These are phyloP conservation scores for Tilletia caries DNA, from an alignment of 1,284 basidiomycete species.

Conservation along the genomic window DNA sequence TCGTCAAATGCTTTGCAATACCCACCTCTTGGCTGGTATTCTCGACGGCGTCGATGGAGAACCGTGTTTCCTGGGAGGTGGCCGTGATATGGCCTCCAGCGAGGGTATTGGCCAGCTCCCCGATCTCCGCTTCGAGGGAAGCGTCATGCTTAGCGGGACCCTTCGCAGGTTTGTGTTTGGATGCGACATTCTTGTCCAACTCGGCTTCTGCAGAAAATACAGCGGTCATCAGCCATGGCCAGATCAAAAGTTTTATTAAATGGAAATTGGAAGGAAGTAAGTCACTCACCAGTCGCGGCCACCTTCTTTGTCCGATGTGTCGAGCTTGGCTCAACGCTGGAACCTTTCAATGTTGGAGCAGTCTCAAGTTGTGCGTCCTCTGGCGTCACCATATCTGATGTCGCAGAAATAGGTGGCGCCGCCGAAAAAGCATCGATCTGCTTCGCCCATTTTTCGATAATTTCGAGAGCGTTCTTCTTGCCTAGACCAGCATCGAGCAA, in stretches of 20 bases:
- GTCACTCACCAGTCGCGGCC: neutral
- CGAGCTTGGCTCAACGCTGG: neutral
- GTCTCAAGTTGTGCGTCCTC: slow-evolving; percentile 17
- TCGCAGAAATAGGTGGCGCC: too few relatives aligned
- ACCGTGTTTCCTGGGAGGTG: slow-evolving; percentile 57
- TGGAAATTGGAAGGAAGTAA: too few relatives aligned
- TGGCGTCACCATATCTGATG: too few relatives aligned
- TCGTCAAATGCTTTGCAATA: too few relatives aligned
- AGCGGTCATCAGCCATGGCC: neutral
- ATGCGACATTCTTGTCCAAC: neutral
- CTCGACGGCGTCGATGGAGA: slow-evolving; percentile 58
- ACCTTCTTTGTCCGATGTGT: neutral
- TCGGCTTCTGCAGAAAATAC: neutral
- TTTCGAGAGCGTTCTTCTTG: slow-evolving; percentile 29
- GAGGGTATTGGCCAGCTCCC: slow-evolving; percentile 4
- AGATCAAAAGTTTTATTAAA: too few relatives aligned
- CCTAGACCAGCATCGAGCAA: slow-evolving; percentile 36
- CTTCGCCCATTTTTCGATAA: slow-evolving; percentile 16
- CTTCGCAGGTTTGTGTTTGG: neutral
- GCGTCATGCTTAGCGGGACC: neutral
- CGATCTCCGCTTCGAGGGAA: neutral
- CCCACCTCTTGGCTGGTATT: slow-evolving; percentile 51
- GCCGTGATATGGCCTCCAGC: slow-evolving; percentile 39
- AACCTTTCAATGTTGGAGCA: neutral
- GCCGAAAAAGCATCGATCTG: too few relatives aligned